These are phyloP conservation scores for Adansonia gregorii DNA, from an alignment of 441 rosid species.

Conservation along the genomic window DNA sequence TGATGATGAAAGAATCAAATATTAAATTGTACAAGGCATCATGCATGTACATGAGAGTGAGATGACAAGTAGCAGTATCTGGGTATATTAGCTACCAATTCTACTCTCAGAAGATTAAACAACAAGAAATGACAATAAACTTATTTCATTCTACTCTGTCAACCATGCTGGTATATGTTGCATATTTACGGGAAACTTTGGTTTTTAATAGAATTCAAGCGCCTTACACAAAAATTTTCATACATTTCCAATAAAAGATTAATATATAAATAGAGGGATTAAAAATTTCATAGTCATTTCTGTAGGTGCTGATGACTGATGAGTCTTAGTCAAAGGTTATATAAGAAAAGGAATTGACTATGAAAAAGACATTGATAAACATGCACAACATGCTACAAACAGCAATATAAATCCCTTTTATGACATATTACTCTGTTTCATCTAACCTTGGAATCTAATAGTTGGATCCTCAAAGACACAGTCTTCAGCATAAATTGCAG, in stretches of 20 bases:
- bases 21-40: not conserved
- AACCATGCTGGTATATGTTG: not conserved
- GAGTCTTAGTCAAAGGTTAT: not conserved
- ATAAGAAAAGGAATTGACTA: not conserved
- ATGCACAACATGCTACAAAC: not conserved
- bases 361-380: not conserved
- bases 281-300: not conserved
- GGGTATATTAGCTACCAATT: not conserved
- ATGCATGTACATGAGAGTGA: not conserved
- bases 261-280: not conserved
- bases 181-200: not conserved
- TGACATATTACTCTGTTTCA: not conserved
- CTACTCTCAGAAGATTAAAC: not conserved
- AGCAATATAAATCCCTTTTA: not conserved
- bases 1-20: not conserved
- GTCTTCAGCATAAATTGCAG: constrained; percentile 63
- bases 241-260: not conserved
- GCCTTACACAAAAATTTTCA: not conserved
- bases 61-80: constrained; percentile 12
- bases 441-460: constrained; percentile 70
- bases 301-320: not conserved
- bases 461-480: constrained; percentile 91
- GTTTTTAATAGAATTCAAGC: not conserved
- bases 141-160: not conserved
- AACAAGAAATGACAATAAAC: not conserved